These are phyloP conservation scores for Ormosia emarginata DNA, from an alignment of 306 rosid species.

Conservation along the genomic window DNA sequence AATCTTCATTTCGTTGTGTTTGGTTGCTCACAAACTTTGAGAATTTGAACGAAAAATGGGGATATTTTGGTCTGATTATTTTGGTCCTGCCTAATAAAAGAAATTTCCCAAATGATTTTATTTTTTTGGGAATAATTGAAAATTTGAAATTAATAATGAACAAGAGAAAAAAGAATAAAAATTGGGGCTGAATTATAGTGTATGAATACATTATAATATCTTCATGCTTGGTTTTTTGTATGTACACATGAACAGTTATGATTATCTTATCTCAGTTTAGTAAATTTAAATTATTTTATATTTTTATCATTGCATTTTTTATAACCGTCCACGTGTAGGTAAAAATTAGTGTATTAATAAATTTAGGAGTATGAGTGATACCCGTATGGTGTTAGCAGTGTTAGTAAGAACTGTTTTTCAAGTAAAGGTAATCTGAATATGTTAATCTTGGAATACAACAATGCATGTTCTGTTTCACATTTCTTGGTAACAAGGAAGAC, in stretches of 20 bases:
- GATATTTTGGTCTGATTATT: neutral
- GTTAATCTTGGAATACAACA: neutral
- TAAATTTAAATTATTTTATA: too few species aligned
- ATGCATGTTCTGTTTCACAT: neutral
- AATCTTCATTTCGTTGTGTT: too few species aligned
- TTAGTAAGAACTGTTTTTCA: neutral
- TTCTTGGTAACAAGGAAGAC: neutral
- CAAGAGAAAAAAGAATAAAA: neutral
- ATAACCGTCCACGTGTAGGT: neutral
- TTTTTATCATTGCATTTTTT: too few species aligned
- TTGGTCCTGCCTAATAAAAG: neutral
- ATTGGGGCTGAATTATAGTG: too few species aligned
- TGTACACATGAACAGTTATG: neutral
- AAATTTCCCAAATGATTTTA: neutral
- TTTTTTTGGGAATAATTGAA: neutral
- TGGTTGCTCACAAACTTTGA: neutral
- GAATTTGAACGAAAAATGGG: neutral
- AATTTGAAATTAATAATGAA: neutral
- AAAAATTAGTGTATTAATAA: neutral
- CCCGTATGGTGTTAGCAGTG: neutral
- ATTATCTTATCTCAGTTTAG: neutral
- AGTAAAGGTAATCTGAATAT: neutral
- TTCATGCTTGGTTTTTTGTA: too few species aligned
- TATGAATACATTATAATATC: too few species aligned
- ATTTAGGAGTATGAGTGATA: constrained; percentile 8